phyloP scores from a whole-genome alignment of 2,329 filamentous ascomycete genomes.

The Orbilia oligospora region DNA sequence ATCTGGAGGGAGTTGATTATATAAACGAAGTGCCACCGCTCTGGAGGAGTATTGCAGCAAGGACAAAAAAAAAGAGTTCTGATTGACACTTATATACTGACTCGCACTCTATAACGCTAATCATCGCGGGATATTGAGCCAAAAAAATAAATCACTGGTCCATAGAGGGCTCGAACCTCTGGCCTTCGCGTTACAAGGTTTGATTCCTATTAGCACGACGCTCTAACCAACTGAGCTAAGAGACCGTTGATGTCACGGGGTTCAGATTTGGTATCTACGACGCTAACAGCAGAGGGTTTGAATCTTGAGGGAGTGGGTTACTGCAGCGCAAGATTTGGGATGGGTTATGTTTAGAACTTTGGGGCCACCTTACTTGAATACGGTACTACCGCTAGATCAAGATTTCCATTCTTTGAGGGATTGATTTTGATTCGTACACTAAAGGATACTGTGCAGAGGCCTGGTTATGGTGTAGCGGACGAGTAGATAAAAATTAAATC shows the following conservation, averaged over 20 bases:
- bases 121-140: background rate
- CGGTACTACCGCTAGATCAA: no score
- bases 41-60: no score
- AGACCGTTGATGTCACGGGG: constrained; percentile 17
- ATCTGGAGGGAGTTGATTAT: background rate
- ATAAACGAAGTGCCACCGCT: no score
- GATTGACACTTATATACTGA: background rate
- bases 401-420: no score
- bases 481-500: no score
- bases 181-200: constrained; percentile 27
- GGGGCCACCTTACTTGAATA: no score
- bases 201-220: constrained; percentile 39
- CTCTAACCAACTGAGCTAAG: constrained; percentile 45
- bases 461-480: no score
- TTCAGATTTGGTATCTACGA: background rate
- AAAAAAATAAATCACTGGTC: constrained; percentile 4
- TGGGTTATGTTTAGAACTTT: no score
- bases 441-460: no score
- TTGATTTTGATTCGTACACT: no score
- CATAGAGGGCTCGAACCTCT: constrained; percentile 16
- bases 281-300: background rate
- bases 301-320: background rate
- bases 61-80: background rate
- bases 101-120: background rate
- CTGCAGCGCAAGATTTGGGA: no score